Conservation (phyloP, 257 asterid species). For the Fraxinus cuspidata region DNA sequence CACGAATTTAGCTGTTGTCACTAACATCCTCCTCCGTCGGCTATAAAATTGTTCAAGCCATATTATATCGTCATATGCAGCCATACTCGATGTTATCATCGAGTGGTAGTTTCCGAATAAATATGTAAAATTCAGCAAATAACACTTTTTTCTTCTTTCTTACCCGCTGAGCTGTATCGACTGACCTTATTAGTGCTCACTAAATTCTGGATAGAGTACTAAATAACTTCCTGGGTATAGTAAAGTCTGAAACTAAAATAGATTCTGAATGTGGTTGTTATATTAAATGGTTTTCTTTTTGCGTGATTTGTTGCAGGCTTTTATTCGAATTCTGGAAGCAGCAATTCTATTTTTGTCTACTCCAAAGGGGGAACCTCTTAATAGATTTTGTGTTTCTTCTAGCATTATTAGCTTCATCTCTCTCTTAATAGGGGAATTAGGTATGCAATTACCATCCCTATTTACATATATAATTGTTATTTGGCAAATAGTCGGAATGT, state of each 20-base stretch:
- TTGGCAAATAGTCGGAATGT: neutral
- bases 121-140: neutral
- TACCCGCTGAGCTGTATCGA: neutral
- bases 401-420: slow-evolving; percentile 50
- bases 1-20: neutral
- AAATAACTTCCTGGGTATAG: neutral
- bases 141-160: neutral
- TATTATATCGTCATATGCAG: neutral
- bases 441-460: slow-evolving; percentile 31
- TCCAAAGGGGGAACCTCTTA: slow-evolving; percentile 42
- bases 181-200: neutral
- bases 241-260: neutral
- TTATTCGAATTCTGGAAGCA: slow-evolving; percentile 52
- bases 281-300: neutral
- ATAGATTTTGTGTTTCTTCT: slow-evolving; percentile 43
- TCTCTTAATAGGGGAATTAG: slow-evolving; percentile 71
- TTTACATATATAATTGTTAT: neutral
- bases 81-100: neutral
- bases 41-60: neutral
- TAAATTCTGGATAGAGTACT: neutral
- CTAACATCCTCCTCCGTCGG: neutral
- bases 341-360: slow-evolving; percentile 35
- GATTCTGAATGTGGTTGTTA: neutral
- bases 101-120: neutral
- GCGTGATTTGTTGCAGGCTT: slow-evolving; percentile 49